These are phyloP conservation scores for Phytophthora pseudosyringae DNA, from an alignment of 352 stramenopile genomes.

Conservation along the genomic window DNA sequence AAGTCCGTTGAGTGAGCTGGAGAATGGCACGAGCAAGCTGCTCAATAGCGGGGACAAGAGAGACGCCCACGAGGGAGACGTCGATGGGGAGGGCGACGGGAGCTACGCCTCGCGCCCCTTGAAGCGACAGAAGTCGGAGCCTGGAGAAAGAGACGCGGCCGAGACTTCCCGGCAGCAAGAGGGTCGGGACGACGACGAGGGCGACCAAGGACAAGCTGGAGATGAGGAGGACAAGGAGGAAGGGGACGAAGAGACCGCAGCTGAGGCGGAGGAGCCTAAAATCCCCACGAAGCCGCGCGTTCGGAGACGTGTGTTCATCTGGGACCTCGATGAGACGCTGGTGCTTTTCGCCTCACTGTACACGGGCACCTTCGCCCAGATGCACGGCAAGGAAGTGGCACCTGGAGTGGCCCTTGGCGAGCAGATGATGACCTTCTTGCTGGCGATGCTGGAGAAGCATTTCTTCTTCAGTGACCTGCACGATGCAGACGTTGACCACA, in stretches of 20 bases:
- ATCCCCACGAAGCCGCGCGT: slow-evolving; percentile 6
- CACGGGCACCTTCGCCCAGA: slow-evolving; percentile 70
- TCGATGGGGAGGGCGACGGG: slow-evolving; percentile 22
- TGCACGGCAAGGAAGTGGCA: slow-evolving; percentile 63
- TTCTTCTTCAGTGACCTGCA: slow-evolving; percentile 88
- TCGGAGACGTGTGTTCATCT: slow-evolving; percentile 72
- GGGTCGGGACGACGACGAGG: not conserved
- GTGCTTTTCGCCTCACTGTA: slow-evolving; percentile 86
- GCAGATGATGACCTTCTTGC: slow-evolving; percentile 88
- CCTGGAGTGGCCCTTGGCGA: slow-evolving; percentile 71
- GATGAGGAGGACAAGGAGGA: slow-evolving; percentile 19
- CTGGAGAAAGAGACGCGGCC: not conserved
- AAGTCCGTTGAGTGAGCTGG: slow-evolving; percentile 1
- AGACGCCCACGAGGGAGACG: slow-evolving; percentile 18
- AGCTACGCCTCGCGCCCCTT: slow-evolving; percentile 35
- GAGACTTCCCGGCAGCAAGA: slow-evolving; percentile 3
- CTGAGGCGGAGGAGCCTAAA: not conserved
- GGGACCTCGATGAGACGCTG: slow-evolving; percentile 86
- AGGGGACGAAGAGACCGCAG: slow-evolving; percentile 1
- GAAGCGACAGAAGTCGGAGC: slow-evolving; percentile 45
- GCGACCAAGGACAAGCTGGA: slow-evolving; percentile 2
- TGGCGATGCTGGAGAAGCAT: slow-evolving; percentile 81
- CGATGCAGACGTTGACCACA: slow-evolving; percentile 75
- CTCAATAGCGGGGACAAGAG: slow-evolving; percentile 22
- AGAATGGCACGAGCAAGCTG: slow-evolving; percentile 8